Base-by-base conservation (phyloP, 2,329 filamentous ascomycete species). In the Alternaria infectoria region DNA sequence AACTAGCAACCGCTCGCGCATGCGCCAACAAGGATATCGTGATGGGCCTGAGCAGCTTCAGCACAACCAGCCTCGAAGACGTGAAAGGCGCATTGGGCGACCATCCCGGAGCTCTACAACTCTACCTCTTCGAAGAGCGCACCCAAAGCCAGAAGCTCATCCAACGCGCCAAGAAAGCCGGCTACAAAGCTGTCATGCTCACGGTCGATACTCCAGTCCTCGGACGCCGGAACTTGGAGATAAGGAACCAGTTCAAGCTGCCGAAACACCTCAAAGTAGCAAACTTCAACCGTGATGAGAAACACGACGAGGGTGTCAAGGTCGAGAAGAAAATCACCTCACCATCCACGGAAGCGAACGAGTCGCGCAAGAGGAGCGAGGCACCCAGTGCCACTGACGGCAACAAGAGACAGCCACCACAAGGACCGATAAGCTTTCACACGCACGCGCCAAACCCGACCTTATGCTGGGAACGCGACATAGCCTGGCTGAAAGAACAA, bases 81-180 rank as follows among this genome's bases (percentile, higher is more conserved):
- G 81, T 83, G 0, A 86, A 86, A 15, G 84, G 84, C 64, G 77
- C 78, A 2, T 75, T 89, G 1, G 68, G 64, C 0, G 70, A 76
- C 2, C 67, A 71, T 21, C 75, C 77, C 1, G 67, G 79, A 10
- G 80, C 78, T 19, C 68, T 79, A 25, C 81, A 82, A 32, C 58
- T 83, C 2, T 83, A 83, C 58, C 85, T 86, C 1, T 79, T 81
- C 7, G 74, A 77, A 46, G 68, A 74, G 28, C 59, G 73, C 1
- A 65, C 61, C 0, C 49, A 69, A 40, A 74, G 69, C 32, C 49
- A 55, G 6, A 68, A 66, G 17, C 45, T 74, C 19, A 73, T 75
- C 30, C 68, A 68, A 32, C 64, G 71, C 28, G 72, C 73, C 2
- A 72, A 74, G 49, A 71, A 67, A 23, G 68, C 68, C 2, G 72